Evolutionary conservation across 192 early-diverging fungal species (phyloP), one percentile per base, ranked within the genome.

Genomic region (Umbelopsis ramanniana): DNA sequence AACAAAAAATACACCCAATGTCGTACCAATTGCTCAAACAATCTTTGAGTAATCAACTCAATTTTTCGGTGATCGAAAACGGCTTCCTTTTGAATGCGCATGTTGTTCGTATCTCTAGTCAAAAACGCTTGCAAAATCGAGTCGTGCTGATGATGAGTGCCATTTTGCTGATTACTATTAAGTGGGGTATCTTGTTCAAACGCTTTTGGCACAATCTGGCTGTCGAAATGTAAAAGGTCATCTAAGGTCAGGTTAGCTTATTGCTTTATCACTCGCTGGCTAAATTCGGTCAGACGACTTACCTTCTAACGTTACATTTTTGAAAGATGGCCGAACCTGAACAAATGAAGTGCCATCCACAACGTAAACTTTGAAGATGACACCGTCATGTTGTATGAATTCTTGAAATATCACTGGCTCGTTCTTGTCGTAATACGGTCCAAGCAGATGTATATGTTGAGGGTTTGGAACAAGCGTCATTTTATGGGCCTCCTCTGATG

Each of bases 331-430:
- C 43, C 79, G 48, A 26, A 69, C 37, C 21, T 69, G 52, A 17
- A 76, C 68, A 60, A 66, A 46, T 4, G 76, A 55, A 9, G 73
- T 29, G 3, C 63, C 72, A 53, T 74, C 75, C n/a, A 69, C 54
- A 19, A 76, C 79, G 52, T 81, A 81, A 0, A 81, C 72, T 23
- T 81, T 81, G 14, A 76, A 67, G 57, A 81, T 74, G 8, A 76
- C 66, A 2, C 79, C 79, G 57, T 76, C 79, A 66, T 81, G 79
- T 43, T 73, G 71, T 50, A 81, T 74, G 24, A 81, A 81, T 26
- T 76, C 72, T 68, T 81, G 79, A 22, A 81, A 48, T 17, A 81
- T 81, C 4, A 81, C 72, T 5, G 71, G 72, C 29, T 76, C 79
- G 15, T 70, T 33, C 0, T 40, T 40, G 4, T 55, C 35, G 50